Conservation (phyloP, 225 moss, liverwort and hornwort species). For the Marchantia paleacea region DNA sequence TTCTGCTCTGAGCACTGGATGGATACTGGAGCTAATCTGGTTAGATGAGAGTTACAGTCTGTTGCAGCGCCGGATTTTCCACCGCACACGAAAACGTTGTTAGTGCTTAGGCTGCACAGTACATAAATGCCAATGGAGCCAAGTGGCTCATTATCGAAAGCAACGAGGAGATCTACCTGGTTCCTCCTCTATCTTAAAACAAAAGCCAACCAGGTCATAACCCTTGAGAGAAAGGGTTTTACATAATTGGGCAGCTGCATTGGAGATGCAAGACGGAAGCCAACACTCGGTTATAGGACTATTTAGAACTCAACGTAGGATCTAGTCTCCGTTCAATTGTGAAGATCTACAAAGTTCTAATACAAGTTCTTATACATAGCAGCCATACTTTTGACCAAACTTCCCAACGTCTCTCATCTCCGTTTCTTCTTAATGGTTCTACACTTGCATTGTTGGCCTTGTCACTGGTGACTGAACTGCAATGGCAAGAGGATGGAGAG, state of each 20-base stretch:
- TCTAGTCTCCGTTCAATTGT: no score
- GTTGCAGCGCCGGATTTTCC: neutral
- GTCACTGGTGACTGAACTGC: no score
- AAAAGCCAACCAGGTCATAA: neutral
- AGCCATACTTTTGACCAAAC: no score
- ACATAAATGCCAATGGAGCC: neutral
- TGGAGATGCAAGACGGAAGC: neutral
- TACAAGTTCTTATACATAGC: no score
- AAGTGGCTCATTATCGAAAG: neutral
- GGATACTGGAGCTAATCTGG: neutral
- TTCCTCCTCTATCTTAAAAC: neutral
- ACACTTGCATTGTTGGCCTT: no score
- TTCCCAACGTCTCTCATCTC: no score
- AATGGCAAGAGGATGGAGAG: no score
- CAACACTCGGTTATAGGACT: neutral
- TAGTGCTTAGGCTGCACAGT: neutral
- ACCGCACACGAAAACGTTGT: neutral
- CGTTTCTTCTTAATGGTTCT: no score
- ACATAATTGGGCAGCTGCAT: neutral
- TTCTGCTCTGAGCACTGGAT: neutral
- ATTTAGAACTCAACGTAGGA: neutral
- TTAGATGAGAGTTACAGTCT: neutral
- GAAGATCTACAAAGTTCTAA: no score
- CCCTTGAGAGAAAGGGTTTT: neutral
- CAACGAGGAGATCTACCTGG: slow-evolving; percentile 10